Evolutionary conservation across 306 rosid genomes (phyloP), one percentile per base, ranked within the genome.

Genomic region (Cucumis cinereus): DNA sequence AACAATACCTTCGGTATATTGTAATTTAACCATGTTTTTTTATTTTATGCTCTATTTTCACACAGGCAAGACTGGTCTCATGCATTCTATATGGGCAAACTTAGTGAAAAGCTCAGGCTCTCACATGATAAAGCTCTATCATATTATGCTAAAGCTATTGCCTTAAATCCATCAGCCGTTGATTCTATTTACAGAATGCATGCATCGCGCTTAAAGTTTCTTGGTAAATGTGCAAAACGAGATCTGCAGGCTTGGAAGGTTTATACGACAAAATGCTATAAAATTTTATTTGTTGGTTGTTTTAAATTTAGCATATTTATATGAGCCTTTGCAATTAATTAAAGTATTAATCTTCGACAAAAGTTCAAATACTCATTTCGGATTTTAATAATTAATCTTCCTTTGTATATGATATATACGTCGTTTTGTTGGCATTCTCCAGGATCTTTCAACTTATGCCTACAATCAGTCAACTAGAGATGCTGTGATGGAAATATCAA

Each of bases 171-270:
- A 63, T 84, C 94, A 81, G 98, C 98, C 75, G 97, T 90, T 74
- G 98, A 93, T 89, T 89, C 98, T 62, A 89, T 93, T 82, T 93
- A 93, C 87, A 91, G 98, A 84, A 88, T 93, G 93, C 98, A 93
- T 85, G 97, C 96, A 66, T 93, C 98, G 4, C 98, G 98, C 75
- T 82, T 93, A 81, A 93, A 93, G 91, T 86, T 91, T 55, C 89
- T 93, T 45, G 82, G 61, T 77, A 87, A 80, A 64, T 76, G 85
- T 30, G 93, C 91, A 83, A 89, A 88, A 82, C 89, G 86, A 75
- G 88, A 85, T 80, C 81, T 80, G 82, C 94, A 88, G 75, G 81
- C 82, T 85, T 80, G 91, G 75, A 90, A 93, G 98, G 98, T 93
- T 80, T 35, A 15, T 57, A 45, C n/a, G 38, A 20, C 23, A 43